Evolutionary conservation across 2,329 filamentous ascomycete species (phyloP).

Genomic region (Emergomyces orientalis): DNA sequence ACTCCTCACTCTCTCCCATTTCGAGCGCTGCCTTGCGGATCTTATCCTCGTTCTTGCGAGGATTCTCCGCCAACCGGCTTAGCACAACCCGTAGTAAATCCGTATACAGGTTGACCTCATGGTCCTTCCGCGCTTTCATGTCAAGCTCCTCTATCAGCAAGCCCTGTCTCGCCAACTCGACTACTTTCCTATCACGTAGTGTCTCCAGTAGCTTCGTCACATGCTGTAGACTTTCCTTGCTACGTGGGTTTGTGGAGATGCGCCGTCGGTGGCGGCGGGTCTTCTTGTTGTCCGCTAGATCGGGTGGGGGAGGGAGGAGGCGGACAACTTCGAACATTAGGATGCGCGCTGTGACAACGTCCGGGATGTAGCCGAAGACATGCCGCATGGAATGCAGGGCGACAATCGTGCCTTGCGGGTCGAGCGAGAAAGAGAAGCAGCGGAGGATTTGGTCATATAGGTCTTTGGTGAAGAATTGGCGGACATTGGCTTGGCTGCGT

Average conservation of each 20-base stretch:
- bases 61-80: slow-evolving; percentile 23
- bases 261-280: slow-evolving; percentile 30
- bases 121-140: slow-evolving; percentile 29
- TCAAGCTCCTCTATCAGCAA: slow-evolving; percentile 29
- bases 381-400: slow-evolving; percentile 40
- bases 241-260: slow-evolving; percentile 32
- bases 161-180: slow-evolving; percentile 25
- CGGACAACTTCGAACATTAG: slow-evolving; percentile 44
- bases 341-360: slow-evolving; percentile 39
- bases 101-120: slow-evolving; percentile 36
- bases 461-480: slow-evolving; percentile 37
- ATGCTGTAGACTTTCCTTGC: slow-evolving; percentile 37
- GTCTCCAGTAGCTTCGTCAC: slow-evolving; percentile 38
- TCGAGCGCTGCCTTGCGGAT: slow-evolving; percentile 29
- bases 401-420: slow-evolving; percentile 42
- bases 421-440: slow-evolving; percentile 43
- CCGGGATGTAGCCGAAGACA: slow-evolving; percentile 39
- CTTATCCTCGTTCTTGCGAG: slow-evolving; percentile 26
- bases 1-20: slow-evolving; percentile 26
- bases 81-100: slow-evolving; percentile 35
- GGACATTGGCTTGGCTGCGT: slow-evolving; percentile 22
- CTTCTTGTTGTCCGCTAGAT: slow-evolving; percentile 25
- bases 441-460: slow-evolving; percentile 46
- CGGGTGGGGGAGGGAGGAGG: slow-evolving; percentile 25
- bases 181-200: slow-evolving; percentile 32